phyloP scores from a whole-genome alignment of 306 rosid species.

The Begonia fuchsioides region DNA sequence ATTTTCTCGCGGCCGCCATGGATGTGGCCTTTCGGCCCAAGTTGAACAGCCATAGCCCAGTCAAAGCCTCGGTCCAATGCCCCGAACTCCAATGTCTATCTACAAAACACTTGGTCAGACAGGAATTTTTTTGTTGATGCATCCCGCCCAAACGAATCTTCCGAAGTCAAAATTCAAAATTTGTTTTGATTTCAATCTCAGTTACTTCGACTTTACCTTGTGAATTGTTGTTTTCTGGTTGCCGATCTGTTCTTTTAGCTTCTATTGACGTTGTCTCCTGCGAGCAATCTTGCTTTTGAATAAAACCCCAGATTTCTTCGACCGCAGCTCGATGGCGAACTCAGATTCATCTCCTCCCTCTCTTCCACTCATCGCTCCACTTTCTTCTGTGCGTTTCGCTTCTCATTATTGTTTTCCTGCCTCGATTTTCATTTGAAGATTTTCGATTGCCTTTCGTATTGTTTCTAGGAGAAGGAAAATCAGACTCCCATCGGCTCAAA shows the following conservation, averaged over 20 bases:
- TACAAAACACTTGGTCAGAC: background rate
- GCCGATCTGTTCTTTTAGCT: background rate
- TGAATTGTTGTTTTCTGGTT: background rate
- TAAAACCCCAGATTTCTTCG: background rate
- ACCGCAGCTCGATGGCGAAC: conserved; percentile 21
- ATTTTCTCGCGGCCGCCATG: no score
- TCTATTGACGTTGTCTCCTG: background rate
- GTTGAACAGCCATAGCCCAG: no score
- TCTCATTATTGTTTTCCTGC: background rate
- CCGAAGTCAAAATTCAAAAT: background rate
- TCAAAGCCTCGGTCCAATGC: no score
- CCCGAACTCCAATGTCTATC: no score
- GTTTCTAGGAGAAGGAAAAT: conserved; percentile 57
- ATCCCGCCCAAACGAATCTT: background rate
- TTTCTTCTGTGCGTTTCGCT: conserved; percentile 18
- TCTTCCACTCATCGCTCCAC: conserved; percentile 13
- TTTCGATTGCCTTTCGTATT: background rate
- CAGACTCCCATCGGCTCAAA: conserved; percentile 47
- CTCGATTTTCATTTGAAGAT: background rate
- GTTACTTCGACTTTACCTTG: background rate
- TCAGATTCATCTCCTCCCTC: conserved; percentile 20
- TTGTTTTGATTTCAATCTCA: background rate
- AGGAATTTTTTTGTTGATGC: background rate
- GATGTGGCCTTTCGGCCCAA: no score
- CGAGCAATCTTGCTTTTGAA: background rate